Base-by-base conservation (phyloP, 352 stramenopile genomes). In the Aphanomyces cochlioides region DNA sequence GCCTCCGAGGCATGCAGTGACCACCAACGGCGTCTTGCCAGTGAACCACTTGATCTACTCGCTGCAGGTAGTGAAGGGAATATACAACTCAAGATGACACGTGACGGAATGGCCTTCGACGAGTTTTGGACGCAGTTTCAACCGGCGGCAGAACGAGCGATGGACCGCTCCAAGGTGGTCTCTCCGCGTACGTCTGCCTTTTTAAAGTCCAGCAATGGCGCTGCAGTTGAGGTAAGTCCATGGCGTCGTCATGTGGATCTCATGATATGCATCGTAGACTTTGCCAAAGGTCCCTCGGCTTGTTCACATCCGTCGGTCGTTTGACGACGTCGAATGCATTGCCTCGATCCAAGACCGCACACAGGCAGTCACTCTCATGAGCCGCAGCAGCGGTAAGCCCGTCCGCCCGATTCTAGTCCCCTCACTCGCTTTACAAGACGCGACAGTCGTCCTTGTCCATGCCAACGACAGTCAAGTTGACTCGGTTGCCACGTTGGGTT, bases 381-480 rank as follows among this genome's bases (percentile, higher is more conserved):
- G 90, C 7, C 89, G 78, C 37, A 79, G 78, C 19, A 67, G 74
- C 45, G 80, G 85, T 45, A 28, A 28, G 71, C 67, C 3, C 53
- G 75, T 12, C 71, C 73, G 41, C 66, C 77, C 3, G 79, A 74
- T 56, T 21, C 70, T 15, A 66, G 12, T 12, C 43, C 1, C 5
- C 37, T 38, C 10, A 12, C 38, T 48, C 13, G 10, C 48, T 5
- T 48, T 66, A 28, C 3, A 28, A 56, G 60, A 17, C 10, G 21
- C 28, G 28, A 90, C 82, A 4, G 73, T 89, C 7, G 47, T 91
- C 57, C 74, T 92, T 17, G 69, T 92, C 37, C 83, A 90, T 64
- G 66, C 85, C 4, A 73, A 81, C 7, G 56, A 71, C 38, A 40
- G 65, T 4, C 39, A 79, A 6, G 76, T 76, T 3, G 65, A 74